phyloP scores from a whole-genome alignment of 2,329 filamentous ascomycete genomes.

The Ceratocystiopsis sp. region DNA sequence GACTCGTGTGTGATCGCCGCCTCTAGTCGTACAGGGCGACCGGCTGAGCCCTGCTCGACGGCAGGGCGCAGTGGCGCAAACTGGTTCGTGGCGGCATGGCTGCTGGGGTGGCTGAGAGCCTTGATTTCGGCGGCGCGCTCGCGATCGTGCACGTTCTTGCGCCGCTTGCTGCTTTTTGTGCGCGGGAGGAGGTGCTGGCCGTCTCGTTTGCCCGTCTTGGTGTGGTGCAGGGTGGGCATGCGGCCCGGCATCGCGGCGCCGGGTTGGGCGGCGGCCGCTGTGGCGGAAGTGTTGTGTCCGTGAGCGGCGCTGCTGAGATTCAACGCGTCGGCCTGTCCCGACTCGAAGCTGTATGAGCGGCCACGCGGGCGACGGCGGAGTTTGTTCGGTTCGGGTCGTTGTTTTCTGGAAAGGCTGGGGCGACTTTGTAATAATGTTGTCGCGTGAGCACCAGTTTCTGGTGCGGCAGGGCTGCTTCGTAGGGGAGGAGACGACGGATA shows the following conservation, averaged over 20 bases:
- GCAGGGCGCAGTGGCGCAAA: conserved; percentile 47
- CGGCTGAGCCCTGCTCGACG: conserved; percentile 39
- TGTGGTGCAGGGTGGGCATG: conserved; percentile 38
- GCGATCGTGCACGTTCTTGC: conserved; percentile 50
- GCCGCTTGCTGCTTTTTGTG: conserved; percentile 65
- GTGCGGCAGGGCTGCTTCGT: no score
- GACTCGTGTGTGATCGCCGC: conserved; percentile 30
- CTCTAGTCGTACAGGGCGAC: conserved; percentile 27
- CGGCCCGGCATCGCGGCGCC: conserved; percentile 18
- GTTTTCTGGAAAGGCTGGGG: conserved; percentile 24
- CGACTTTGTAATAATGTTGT: conserved; percentile 3
- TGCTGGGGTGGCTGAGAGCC: conserved; percentile 47
- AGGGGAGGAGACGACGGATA: no score
- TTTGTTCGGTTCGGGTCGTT: conserved; percentile 29
- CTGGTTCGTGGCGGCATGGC: conserved; percentile 17
- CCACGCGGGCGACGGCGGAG: conserved; percentile 29
- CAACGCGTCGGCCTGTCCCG: conserved; percentile 38
- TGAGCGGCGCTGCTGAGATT: conserved; percentile 14
- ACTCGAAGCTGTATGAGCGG: conserved; percentile 41
- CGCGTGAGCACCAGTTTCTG: no score
- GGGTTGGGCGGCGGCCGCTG: neutral
- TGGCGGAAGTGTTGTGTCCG: neutral
- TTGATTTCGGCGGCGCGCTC: conserved; percentile 77
- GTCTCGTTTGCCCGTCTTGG: conserved; percentile 33
- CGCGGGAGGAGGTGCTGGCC: conserved; percentile 41